Evolutionary conservation across 129 eudicot genomes (phyloP), one percentile per base, ranked within the genome.

Genomic region (Pulicaria dysenterica): DNA sequence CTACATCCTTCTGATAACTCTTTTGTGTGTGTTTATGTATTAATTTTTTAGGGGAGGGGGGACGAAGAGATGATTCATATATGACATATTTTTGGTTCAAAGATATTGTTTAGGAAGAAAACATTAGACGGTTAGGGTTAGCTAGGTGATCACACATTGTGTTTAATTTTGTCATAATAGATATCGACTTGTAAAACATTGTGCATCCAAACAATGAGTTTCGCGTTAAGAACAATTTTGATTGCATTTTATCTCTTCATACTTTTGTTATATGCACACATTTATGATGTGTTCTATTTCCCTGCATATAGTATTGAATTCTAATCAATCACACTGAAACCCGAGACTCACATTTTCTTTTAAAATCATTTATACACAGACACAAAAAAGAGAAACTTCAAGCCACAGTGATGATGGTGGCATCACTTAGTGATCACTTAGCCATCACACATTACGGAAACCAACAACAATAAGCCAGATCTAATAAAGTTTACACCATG

Each of bases 1-100:
- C 96, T 13, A 58, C 54, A 74, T 70, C 81, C 24, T 76, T 46
- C 14, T 80, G 91, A 87, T 37, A 64, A 55, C 60, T 55, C 31
- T 24, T 24, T 37, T 15, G 6, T 51, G 58, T n/a, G 31, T 24
- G 31, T 24, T 24, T 24, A 24, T 24, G 31, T 24, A 0, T 0
- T 24, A 24, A 24, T 24, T 24, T 24, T 24, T 24, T 24, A 7
- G 60, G 9, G 13, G 37, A 11, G 36, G 40, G 7, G 45, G 38
- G 56, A 50, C 50, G 51, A 59, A 69, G 31, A 77, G 19, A 62
- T 70, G 43, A 14, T 59, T 78, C 73, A 63, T 72, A 49, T 75
- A 70, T 72, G 54, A 64, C 19, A 42, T 36, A 38, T 53, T 62
- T 71, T 70, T 70, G 57, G 70, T 60, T 60, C 11, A 47, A 58